These are phyloP conservation scores for Annulohypoxylon maeteangense DNA, from an alignment of 495 filamentous ascomycete species.

Conservation along the genomic window DNA sequence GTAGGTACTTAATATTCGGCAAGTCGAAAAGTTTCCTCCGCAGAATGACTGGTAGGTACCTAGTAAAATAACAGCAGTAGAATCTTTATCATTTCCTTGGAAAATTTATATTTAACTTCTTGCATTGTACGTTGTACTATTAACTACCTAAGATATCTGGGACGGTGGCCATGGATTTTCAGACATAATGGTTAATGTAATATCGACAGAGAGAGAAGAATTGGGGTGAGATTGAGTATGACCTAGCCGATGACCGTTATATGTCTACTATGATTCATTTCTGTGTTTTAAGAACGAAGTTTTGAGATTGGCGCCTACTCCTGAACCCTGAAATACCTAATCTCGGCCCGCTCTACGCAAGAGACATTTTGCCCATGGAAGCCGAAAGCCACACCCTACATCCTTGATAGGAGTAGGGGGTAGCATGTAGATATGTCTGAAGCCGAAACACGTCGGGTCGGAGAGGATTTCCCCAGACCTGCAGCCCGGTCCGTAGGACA, in stretches of 20 bases:
- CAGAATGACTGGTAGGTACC: too few species aligned
- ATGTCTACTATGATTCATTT: background rate
- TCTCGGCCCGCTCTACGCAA: background rate
- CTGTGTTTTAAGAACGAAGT: background rate
- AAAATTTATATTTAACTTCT: background rate
- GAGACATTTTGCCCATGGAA: background rate
- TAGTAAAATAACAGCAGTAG: background rate
- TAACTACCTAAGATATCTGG: background rate
- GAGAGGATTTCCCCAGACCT: slow-evolving; percentile 13
- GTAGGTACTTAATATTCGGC: background rate
- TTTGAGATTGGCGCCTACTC: background rate
- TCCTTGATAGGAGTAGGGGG: background rate
- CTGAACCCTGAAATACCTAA: background rate
- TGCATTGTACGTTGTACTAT: background rate
- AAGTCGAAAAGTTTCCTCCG: background rate
- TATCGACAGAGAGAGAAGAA: background rate
- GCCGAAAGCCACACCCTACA: background rate
- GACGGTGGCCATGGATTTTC: background rate
- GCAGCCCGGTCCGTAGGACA: slow-evolving; percentile 18
- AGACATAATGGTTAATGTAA: background rate
- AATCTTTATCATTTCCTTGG: background rate
- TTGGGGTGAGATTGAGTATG: background rate
- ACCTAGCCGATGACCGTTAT: background rate
- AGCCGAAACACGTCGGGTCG: slow-evolving; percentile 42
- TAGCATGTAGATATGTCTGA: slow-evolving; percentile 29